Percentiles rank a stretch among this genome's conserved stretches.
Conservation (phyloP, 1,284 basidiomycete genomes). For the Calocybe gambosa region DNA sequence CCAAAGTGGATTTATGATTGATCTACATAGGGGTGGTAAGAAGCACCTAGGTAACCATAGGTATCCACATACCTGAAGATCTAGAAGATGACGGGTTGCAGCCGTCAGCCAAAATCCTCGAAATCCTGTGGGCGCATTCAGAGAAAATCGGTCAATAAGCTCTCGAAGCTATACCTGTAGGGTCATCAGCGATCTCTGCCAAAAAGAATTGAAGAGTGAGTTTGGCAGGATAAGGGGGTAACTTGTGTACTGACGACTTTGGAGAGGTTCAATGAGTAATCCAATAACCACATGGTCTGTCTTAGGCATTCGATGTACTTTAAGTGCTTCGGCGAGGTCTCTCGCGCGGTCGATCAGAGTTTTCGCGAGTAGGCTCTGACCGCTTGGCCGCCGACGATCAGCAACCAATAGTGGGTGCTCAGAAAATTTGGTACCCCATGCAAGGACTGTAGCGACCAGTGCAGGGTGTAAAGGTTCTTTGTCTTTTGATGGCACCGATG, state of each 20-base stretch:
- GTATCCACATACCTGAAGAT: conserved; percentile 51
- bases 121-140: conserved; percentile 46
- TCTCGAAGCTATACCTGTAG: conserved; percentile 39
- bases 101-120: conserved; percentile 76
- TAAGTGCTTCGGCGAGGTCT: conserved; percentile 79
- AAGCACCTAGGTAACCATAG: conserved; percentile 10
- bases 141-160: not conserved
- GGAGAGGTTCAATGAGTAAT: conserved; percentile 70
- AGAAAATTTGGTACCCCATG: conserved; percentile 90
- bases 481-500: conserved; percentile 24
- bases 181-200: conserved; percentile 62
- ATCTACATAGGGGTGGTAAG: conserved; percentile 41
- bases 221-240: conserved; percentile 13
- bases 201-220: conserved; percentile 5
- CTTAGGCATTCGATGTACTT: conserved; percentile 76
- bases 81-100: conserved; percentile 72
- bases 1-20: conserved; percentile 72
- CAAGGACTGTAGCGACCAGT: conserved; percentile 81
- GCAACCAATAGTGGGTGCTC: conserved; percentile 77
- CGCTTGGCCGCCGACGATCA: conserved; percentile 66
- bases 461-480: conserved; percentile 56
- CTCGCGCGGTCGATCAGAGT: conserved; percentile 73
- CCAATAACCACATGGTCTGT: conserved; percentile 77
- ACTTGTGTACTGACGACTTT: conserved; percentile 60
- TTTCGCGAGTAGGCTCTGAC: conserved; percentile 74